Base-by-base conservation (phyloP, 225 moss, liverwort and hornwort species). In the Climacium dendroides region DNA sequence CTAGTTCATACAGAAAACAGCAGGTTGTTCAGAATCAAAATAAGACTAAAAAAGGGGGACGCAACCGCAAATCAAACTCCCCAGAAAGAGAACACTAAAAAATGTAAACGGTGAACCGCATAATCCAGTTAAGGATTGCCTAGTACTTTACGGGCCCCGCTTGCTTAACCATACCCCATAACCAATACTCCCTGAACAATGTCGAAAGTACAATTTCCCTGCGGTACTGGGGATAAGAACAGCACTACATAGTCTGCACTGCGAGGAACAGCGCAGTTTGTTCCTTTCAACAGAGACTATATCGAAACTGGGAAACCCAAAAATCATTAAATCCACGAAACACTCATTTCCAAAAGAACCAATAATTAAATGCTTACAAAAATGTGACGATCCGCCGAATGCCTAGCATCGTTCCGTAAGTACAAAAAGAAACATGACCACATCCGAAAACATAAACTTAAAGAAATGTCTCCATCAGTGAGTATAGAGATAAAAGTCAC, bases 1-100 rank as follows among this genome's bases (percentile, higher is more conserved):
- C 88, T 90, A 89, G 73, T 80, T 81, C 85, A 89, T 82, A 78
- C 86, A 85, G 85, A 92, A 79, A 91, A 74, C 82, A 91, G 62
- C 59, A 90, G 86, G 69, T 64, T 87, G 88, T 72, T 87, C 65
- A 89, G 53, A 90, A 81, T 25, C 65, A 78, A 85, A 64, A 78
- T 65, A 81, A 82, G 55, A 85, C 64, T 59, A 39, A 53, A 61
- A 64, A 90, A 52, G 74, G 60, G 32, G 57, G 76, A 77, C 64
- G 62, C 73, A n/a, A 83, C 61, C 77, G 67, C 78, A 89, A 67
- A 50, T 59, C n/a, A 58, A 67, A 9, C 58, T 70, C 73, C 73
- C 74, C 64, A 61, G 52, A 79, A 64, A 25, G 29, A 64, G 26
- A 48, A 84, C 74, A 83, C 43, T 14, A 65, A 77, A 87, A 45